Conservation (phyloP, 2,329 filamentous ascomycete species). For the Pyrenophora tritici-repentis region DNA sequence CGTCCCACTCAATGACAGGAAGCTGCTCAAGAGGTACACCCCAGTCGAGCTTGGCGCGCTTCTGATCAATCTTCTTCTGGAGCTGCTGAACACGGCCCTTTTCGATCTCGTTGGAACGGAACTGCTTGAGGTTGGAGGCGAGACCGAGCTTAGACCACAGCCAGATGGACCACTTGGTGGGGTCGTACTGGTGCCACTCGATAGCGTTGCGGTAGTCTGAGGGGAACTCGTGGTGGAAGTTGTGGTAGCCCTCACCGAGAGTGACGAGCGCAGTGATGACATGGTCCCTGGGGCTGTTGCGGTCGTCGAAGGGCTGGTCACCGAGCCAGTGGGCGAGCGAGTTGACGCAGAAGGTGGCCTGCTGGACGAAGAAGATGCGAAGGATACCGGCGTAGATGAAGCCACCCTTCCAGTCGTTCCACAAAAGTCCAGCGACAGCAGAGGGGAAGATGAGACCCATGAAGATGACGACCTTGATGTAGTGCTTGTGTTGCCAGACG, state of each 20-base stretch:
- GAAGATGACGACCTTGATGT: constrained; percentile 54
- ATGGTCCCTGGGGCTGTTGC: constrained; percentile 51
- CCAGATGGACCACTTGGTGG: constrained; percentile 54
- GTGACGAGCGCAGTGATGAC: constrained; percentile 51
- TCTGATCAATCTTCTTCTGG: constrained; percentile 54
- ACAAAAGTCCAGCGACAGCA: constrained; percentile 54
- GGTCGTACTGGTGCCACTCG: constrained; percentile 51
- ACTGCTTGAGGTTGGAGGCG: constrained; percentile 52
- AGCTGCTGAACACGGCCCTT: constrained; percentile 52
- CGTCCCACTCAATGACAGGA: constrained; percentile 52
- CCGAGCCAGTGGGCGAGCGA: constrained; percentile 60
- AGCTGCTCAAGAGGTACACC: constrained; percentile 51
- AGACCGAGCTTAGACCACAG: constrained; percentile 51
- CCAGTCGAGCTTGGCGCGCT: constrained; percentile 51
- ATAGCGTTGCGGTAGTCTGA: constrained; percentile 53
- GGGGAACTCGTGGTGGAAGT: constrained; percentile 54
- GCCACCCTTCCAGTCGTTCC: constrained; percentile 57
- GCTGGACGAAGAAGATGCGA: constrained; percentile 59
- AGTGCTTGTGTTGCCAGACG: constrained; percentile 57
- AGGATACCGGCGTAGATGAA: constrained; percentile 59
- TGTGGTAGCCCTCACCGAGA: constrained; percentile 53
- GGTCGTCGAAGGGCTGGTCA: constrained; percentile 52
- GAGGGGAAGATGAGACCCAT: constrained; percentile 57
- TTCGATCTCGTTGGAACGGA: constrained; percentile 52
- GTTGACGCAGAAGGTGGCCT: constrained; percentile 61